Base-by-base conservation (phyloP, 1,284 basidiomycete genomes). In the Malassezia dermatis region DNA sequence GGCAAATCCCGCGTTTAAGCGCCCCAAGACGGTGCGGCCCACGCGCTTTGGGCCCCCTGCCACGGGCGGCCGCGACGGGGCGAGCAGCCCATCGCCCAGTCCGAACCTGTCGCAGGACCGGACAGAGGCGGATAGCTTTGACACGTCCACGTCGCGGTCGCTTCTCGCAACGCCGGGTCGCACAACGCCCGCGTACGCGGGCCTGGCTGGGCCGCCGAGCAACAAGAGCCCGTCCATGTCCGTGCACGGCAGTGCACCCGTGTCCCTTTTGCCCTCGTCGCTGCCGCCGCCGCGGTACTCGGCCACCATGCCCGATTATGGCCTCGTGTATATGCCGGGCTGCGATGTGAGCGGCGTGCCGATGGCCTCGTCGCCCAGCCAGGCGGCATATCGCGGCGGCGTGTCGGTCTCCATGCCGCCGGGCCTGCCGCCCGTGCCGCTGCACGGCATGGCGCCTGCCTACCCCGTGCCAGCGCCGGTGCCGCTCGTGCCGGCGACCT, bases 111-210 rank as follows among this genome's bases (percentile, higher is more conserved):
- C 50, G 35, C 15, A 27, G 13, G 21, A 35, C 31, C 10, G 39
- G 47, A 41, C 52, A 52, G 26, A 58, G 57, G 31, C 61, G 63
- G 24, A 41, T 23, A 43, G 30, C 31, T 48, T 48, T 28, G 46
- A 50, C 32, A 43, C 50, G 17, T 37, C 40, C 15, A 43, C 50
- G 11, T 45, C 42, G n/a, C 37, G 61, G 21, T 62, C 63, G 43
- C 56, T 65, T 27, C 52, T 59, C 8, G 63, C 60, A 42, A 60
- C 59, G 23, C 63, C 62, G 45, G 59, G 53, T 8, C 61, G 55
- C 37, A 47, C 30, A 32, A 48, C 24, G n/a, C 35, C 35, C 15
- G 34, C 48, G 12, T 40, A 52, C 13, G 48, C 48, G n/a, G 48
- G 35, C 8, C 49, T 37, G n/a, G 31, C 35, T 13, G 51, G 52